Percentiles rank a stretch among this genome's conserved stretches.
Conservation (phyloP, 176 grass and related monocot species). For the Zea luxurians region DNA sequence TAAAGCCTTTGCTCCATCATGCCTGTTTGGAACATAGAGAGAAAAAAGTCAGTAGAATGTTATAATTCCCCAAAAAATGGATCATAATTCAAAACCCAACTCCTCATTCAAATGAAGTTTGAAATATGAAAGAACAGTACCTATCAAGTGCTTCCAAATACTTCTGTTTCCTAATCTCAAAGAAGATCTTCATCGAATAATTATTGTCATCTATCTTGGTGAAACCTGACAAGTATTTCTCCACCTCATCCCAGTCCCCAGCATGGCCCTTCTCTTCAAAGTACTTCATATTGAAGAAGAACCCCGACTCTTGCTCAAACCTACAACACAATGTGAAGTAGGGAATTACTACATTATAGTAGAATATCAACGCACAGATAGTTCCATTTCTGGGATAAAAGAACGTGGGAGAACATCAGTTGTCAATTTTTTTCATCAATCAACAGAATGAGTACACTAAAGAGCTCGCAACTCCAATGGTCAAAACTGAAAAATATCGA, state of each 20-base stretch:
- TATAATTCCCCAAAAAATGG: conserved; percentile 17
- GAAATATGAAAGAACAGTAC: conserved; percentile 39
- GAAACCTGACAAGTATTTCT: conserved; percentile 95
- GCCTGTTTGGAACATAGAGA: conserved; percentile 51
- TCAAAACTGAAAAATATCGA: conserved; percentile 2
- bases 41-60: neutral
- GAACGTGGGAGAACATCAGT: neutral
- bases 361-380: neutral
- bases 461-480: neutral
- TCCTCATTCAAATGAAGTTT: neutral
- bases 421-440: neutral
- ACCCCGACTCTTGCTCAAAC: conserved; percentile 91
- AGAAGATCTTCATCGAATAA: conserved; percentile 99
- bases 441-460: neutral
- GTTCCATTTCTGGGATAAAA: neutral
- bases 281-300: conserved; percentile 96
- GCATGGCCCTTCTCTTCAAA: conserved; percentile 87
- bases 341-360: conserved; percentile 17
- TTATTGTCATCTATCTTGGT: conserved; percentile 98
- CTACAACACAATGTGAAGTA: conserved; percentile 37
- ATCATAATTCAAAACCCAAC: conserved; percentile 1
- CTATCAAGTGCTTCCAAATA: conserved; percentile 97
- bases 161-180: conserved; percentile 99
- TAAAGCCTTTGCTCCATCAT: conserved; percentile 94
- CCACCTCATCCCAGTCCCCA: conserved; percentile 96